Evolutionary conservation across 768 basidiomycete species (phyloP).

Genomic region (Tricholoma flavovirens): DNA sequence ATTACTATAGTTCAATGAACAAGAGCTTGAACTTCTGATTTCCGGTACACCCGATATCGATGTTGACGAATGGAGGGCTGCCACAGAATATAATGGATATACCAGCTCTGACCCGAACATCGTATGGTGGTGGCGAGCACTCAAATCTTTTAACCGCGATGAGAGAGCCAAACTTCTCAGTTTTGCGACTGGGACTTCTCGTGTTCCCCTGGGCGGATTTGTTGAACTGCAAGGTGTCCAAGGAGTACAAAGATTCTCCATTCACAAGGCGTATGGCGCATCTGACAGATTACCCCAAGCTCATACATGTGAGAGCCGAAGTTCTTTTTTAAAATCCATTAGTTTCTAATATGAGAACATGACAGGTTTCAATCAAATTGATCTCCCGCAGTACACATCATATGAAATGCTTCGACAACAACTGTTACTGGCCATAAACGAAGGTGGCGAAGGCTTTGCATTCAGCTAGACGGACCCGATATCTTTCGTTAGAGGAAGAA

Average conservation of each 20-base stretch:
- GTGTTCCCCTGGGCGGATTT: conserved; percentile 93
- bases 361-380: conserved; percentile 89
- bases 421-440: conserved; percentile 86
- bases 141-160: conserved; percentile 95
- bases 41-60: conserved; percentile 99
- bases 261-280: conserved; percentile 89
- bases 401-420: conserved; percentile 96
- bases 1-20: conserved; percentile 74
- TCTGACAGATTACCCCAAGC: conserved; percentile 82
- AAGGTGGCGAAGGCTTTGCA: conserved; percentile 94
- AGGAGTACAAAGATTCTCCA: conserved; percentile 92
- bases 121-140: conserved; percentile 98
- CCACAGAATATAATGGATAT: conserved; percentile 88
- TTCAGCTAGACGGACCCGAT: conserved; percentile 46
- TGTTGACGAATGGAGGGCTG: conserved; percentile 94
- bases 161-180: conserved; percentile 95
- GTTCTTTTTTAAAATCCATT: background rate
- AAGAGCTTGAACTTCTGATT: conserved; percentile 90
- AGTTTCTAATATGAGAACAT: conserved; percentile 7
- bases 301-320: conserved; percentile 66
- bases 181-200: conserved; percentile 90
- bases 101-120: conserved; percentile 90
- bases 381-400: conserved; percentile 89
- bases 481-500: conserved; percentile 15
- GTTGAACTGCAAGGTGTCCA: conserved; percentile 93